Percentiles rank a stretch among this genome's conserved stretches.
phyloP scores from a whole-genome alignment of 371 early-diverging fungal species.

The Mortierella sp. region DNA sequence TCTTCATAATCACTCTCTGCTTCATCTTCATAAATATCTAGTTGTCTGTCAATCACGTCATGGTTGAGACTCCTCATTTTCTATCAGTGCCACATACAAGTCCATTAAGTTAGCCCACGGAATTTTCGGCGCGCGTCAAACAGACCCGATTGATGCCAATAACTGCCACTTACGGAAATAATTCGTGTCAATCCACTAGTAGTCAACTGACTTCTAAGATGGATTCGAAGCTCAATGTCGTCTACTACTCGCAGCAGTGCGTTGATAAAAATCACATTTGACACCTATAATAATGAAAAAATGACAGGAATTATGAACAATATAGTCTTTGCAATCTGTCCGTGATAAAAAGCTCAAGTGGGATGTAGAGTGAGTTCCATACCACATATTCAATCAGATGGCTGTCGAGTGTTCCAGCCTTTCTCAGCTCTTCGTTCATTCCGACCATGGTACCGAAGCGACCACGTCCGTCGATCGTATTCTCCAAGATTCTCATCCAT shows the following conservation, averaged over 20 bases:
- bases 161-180: constrained; percentile 57
- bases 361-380: constrained; percentile 37
- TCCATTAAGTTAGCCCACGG: neutral
- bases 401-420: constrained; percentile 73
- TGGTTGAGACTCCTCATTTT: constrained; percentile 80
- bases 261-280: constrained; percentile 89
- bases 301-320: neutral
- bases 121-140: no score
- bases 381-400: constrained; percentile 84
- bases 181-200: constrained; percentile 78
- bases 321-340: neutral
- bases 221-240: constrained; percentile 83
- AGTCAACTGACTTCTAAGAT: constrained; percentile 83
- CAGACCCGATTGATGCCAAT: no score
- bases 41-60: constrained; percentile 79
- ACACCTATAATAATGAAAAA: constrained; percentile 66
- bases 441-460: constrained; percentile 86
- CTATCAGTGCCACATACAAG: constrained; percentile 26
- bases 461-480: constrained; percentile 81
- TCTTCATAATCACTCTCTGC: constrained; percentile 84
- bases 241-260: constrained; percentile 83
- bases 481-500: constrained; percentile 79
- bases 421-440: constrained; percentile 77
- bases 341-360: constrained; percentile 18
- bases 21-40: constrained; percentile 81